These are phyloP conservation scores for Phytophthora cactorum DNA, from an alignment of 352 stramenopile genomes.

Conservation along the genomic window DNA sequence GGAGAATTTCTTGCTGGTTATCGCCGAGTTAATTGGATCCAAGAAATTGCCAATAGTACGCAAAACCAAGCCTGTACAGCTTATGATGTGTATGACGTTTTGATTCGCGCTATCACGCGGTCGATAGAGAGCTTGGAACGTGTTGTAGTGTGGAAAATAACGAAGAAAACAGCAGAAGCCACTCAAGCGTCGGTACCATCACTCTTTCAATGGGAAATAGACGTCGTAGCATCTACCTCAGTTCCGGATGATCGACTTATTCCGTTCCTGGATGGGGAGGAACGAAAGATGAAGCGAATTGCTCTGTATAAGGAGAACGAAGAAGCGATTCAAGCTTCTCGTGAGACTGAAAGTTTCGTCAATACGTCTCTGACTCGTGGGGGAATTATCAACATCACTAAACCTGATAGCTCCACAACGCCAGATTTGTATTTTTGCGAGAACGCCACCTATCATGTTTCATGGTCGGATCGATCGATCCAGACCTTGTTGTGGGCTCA, in stretches of 20 bases:
- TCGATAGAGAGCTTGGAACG: constrained; percentile 51
- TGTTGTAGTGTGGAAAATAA: constrained; percentile 66
- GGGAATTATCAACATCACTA: constrained; percentile 22
- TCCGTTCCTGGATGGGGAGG: constrained; percentile 65
- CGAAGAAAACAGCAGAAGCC: constrained; percentile 2
- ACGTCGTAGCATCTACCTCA: constrained; percentile 59
- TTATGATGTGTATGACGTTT: constrained; percentile 62
- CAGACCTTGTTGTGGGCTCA: constrained; percentile 58
- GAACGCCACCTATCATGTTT: constrained; percentile 52
- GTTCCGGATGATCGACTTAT: constrained; percentile 62
- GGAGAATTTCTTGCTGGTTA: constrained; percentile 59
- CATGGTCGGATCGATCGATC: constrained; percentile 57
- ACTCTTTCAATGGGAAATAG: constrained; percentile 37
- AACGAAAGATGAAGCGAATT: constrained; percentile 69
- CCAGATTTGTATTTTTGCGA: background rate
- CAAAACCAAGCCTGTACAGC: constrained; percentile 39
- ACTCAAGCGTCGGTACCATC: too few species aligned
- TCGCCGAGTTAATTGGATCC: constrained; percentile 59
- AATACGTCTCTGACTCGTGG: constrained; percentile 23
- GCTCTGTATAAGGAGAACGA: constrained; percentile 60
- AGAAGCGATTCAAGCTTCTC: constrained; percentile 17
- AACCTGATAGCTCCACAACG: background rate
- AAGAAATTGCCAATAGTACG: constrained; percentile 51
- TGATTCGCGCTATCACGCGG: constrained; percentile 52
- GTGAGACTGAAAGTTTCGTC: constrained; percentile 1